phyloP scores from a whole-genome alignment of 768 basidiomycete genomes.

The Pleurotus djamor region DNA sequence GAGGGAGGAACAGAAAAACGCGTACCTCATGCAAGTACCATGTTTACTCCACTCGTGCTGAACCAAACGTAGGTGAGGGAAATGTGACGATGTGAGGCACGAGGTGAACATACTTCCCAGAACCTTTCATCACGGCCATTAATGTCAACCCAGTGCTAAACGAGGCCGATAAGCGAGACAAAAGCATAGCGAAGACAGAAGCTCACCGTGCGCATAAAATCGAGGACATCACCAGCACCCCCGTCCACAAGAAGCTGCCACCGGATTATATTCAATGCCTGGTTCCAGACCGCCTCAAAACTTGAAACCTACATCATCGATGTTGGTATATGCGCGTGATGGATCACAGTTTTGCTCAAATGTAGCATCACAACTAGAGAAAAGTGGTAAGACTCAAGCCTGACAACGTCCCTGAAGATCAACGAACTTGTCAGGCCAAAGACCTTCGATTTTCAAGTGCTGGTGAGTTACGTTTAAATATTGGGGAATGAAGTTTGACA shows the following conservation, averaged over 20 bases:
- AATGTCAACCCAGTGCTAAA: slow-evolving; percentile 60
- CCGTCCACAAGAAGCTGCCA: slow-evolving; percentile 51
- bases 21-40: slow-evolving; percentile 55
- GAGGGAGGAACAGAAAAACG: neutral
- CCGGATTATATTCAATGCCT: neutral
- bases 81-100: too few relatives aligned
- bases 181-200: neutral
- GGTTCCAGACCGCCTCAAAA: too few relatives aligned
- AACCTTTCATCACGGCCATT: slow-evolving; percentile 59
- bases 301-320: slow-evolving; percentile 27
- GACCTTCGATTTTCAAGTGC: slow-evolving; percentile 33
- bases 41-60: slow-evolving; percentile 74
- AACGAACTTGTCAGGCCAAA: slow-evolving; percentile 53
- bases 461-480: neutral
- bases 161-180: neutral
- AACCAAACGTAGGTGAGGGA: neutral
- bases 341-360: slow-evolving; percentile 44
- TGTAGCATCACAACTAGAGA: slow-evolving; percentile 43
- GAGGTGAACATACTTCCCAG: slow-evolving; percentile 50
- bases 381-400: too few relatives aligned
- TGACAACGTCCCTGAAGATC: neutral
- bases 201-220: slow-evolving; percentile 49
- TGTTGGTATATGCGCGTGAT: slow-evolving; percentile 42
- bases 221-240: slow-evolving; percentile 55
- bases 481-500: slow-evolving; percentile 4